Evolutionary conservation across 228 moss, liverwort and hornwort species (phyloP).

Genomic region (Sphagnum fallax): DNA sequence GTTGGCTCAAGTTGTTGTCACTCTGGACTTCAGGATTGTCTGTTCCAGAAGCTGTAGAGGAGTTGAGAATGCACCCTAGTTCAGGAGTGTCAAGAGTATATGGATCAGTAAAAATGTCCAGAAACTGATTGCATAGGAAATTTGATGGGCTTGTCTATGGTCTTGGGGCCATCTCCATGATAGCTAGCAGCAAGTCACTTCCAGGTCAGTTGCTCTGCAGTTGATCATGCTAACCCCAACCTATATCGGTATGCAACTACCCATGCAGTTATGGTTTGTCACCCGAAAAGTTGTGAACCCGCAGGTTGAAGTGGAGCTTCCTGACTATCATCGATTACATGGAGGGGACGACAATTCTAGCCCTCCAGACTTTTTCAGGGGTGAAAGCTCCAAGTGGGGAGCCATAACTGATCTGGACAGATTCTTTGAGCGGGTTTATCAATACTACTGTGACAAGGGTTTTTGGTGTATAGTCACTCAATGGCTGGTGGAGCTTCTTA

Average conservation of each 20-base stretch:
- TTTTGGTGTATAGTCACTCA: constrained; percentile 98
- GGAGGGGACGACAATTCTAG: constrained; percentile 66
- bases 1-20: no score
- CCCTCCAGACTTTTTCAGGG: constrained; percentile 84
- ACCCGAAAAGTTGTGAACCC: constrained; percentile 20
- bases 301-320: constrained; percentile 91
- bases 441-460: constrained; percentile 96
- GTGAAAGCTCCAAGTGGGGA: constrained; percentile 88
- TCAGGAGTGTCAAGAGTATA: no score
- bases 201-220: no score
- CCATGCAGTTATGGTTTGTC: constrained; percentile 3
- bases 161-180: no score
- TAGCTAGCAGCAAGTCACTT: no score
- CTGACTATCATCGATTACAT: constrained; percentile 70
- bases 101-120: no score
- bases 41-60: no score
- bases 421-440: constrained; percentile 95
- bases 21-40: no score
- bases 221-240: no score
- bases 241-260: neutral
- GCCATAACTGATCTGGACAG: constrained; percentile 89
- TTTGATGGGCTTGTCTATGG: no score
- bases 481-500: constrained; percentile 91
- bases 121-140: no score
- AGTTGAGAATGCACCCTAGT: no score